A percentile compares a stretch with the other conserved stretches of the same genome.
These are phyloP conservation scores for Fusarium sp. DNA, from an alignment of 2,329 filamentous ascomycete genomes.

Conservation along the genomic window DNA sequence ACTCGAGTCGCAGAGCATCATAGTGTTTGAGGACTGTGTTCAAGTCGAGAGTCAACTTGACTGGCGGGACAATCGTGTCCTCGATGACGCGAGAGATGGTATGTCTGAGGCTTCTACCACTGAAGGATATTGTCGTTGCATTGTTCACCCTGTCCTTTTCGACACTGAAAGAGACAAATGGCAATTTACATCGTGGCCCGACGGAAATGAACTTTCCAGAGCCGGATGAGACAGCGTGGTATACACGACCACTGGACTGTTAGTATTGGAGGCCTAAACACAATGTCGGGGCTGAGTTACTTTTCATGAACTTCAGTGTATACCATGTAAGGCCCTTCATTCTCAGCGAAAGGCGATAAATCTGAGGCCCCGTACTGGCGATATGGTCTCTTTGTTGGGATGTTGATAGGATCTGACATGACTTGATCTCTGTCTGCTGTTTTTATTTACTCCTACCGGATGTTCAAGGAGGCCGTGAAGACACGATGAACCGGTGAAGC, in stretches of 20 bases:
- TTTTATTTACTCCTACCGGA: not conserved
- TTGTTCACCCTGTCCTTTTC: slow-evolving; percentile 40
- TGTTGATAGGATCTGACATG: slow-evolving; percentile 42
- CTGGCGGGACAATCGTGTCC: slow-evolving; percentile 1
- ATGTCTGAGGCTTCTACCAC: slow-evolving; percentile 52
- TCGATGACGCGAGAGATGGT: slow-evolving; percentile 51
- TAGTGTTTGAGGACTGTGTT: slow-evolving; percentile 40
- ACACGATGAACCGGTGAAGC: not conserved
- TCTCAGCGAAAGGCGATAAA: slow-evolving; percentile 27
- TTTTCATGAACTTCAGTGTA: slow-evolving; percentile 42
- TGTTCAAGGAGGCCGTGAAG: not conserved
- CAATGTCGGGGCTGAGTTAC: slow-evolving; percentile 17
- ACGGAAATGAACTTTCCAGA: slow-evolving; percentile 43
- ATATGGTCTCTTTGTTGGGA: slow-evolving; percentile 29
- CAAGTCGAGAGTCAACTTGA: slow-evolving; percentile 34
- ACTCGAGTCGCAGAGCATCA: slow-evolving; percentile 34
- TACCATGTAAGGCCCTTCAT: slow-evolving; percentile 39
- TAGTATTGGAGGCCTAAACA: not conserved
- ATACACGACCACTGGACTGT: slow-evolving; percentile 39
- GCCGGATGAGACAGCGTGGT: slow-evolving; percentile 42
- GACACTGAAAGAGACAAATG: slow-evolving; percentile 41
- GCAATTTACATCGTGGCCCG: slow-evolving; percentile 25
- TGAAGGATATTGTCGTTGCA: slow-evolving; percentile 38
- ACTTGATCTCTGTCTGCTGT: not conserved
- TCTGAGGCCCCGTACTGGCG: slow-evolving; percentile 7